Evolutionary conservation across 345 rosid genomes (phyloP), one percentile per base, ranked within the genome.

Genomic region (Microthlaspi erraticum): DNA sequence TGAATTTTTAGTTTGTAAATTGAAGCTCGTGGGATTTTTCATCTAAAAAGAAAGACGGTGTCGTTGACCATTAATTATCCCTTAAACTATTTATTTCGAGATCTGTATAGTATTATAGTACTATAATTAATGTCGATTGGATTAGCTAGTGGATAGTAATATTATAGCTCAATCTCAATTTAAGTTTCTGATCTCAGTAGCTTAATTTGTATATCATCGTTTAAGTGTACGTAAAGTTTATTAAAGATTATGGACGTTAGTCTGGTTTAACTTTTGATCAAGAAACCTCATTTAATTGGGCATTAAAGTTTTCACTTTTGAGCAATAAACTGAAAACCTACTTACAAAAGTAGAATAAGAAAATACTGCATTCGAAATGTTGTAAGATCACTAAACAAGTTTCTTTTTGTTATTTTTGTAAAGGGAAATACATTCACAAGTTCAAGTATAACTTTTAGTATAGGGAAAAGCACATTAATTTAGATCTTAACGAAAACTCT

Each of bases 211-310:
- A n/a, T n/a, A n/a, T 20, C 26, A 17, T 72, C 48, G 77, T 73
- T 73, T 38, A 66, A 73, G 77, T 73, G 67, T 50, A 49, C 77
- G 53, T 73, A 57, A 66, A 58, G 60, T 65, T 65, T 48, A 23
- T 57, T n/a, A 14, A 48, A 57, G 38, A 48, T 64, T 65, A 65
- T 58, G 71, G 60, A 64, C 64, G 64, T 45, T 72, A 45, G 23
- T 45, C 26, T 55, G 17, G 36, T 31, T 6, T 10, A 66, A 58
- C 53, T 32, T 56, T 33, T n/a, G 46, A 58, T 61, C 67, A 66
- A 58, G 77, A 74, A 74, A 74, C 55, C 72, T 58, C 72, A 59
- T 66, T 59, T 38, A 74, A 59, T 74, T 74, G 62, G 61, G 32
- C 62, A 66, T 66, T 50, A 38, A 73, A 38, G 56, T 72, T 64